These are phyloP conservation scores for Pseudopyricularia javanii DNA, from an alignment of 2,329 filamentous ascomycete species.

Conservation along the genomic window DNA sequence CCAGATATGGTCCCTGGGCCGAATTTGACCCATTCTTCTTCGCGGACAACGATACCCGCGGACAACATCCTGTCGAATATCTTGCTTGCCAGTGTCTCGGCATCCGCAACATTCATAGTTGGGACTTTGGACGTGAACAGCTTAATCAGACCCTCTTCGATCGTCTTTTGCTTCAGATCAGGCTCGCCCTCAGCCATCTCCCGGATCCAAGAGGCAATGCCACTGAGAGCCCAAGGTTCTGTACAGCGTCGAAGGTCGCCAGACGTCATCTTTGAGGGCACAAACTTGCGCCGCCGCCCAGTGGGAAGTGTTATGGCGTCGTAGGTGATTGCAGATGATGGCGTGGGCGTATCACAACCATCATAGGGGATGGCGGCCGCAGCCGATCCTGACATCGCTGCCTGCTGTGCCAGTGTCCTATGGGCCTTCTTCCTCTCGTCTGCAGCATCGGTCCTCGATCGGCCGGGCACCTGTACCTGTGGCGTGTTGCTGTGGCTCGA, in stretches of 20 bases:
- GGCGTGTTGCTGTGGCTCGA: constrained; percentile 73
- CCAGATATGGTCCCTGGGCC: constrained; percentile 70
- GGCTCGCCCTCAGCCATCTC: constrained; percentile 84
- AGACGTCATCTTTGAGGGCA: constrained; percentile 69
- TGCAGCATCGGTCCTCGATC: constrained; percentile 90
- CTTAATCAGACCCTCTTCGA: constrained; percentile 77
- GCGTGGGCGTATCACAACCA: constrained; percentile 42
- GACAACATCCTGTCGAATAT: constrained; percentile 73
- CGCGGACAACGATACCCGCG: constrained; percentile 64
- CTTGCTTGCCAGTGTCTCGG: constrained; percentile 68
- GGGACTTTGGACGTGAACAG: constrained; percentile 92
- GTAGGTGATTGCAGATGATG: constrained; percentile 46
- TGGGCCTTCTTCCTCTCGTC: constrained; percentile 44
- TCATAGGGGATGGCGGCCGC: constrained; percentile 31
- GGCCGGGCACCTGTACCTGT: constrained; percentile 65
- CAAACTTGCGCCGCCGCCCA: constrained; percentile 63
- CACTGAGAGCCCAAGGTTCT: constrained; percentile 88
- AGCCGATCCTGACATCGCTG: constrained; percentile 37
- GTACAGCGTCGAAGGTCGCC: constrained; percentile 73
- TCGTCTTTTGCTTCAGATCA: constrained; percentile 71
- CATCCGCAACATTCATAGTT: constrained; percentile 97
- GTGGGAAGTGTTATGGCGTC: constrained; percentile 77
- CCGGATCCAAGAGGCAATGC: constrained; percentile 76
- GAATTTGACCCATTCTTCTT: constrained; percentile 98
- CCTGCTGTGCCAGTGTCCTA: constrained; percentile 38